Conservation (phyloP, 371 early-diverging fungal genomes). For the Quaeritorhiza haematococci region DNA sequence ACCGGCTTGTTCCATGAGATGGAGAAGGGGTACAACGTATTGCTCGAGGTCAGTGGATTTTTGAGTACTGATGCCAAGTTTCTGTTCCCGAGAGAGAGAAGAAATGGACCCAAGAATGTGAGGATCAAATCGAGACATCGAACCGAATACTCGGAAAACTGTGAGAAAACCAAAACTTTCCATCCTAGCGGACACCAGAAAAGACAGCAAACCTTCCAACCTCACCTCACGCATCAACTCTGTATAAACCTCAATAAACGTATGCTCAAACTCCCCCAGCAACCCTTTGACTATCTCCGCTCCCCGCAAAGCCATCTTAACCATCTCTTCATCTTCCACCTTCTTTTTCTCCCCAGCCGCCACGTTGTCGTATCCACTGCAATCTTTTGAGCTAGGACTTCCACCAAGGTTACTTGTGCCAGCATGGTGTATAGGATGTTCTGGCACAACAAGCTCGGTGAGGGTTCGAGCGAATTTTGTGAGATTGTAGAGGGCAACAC, state of each 20-base stretch:
- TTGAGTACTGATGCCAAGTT: slow-evolving; percentile 33
- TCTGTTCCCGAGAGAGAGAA: slow-evolving; percentile 20
- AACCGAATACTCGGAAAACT: neutral
- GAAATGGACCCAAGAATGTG: neutral
- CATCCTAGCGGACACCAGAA: neutral
- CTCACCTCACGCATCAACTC: slow-evolving; percentile 65
- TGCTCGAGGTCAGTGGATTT: slow-evolving; percentile 44
- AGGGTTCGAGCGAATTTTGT: slow-evolving; percentile 65
- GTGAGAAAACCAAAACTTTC: neutral
- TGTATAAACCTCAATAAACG: slow-evolving; percentile 44
- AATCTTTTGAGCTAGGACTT: neutral
- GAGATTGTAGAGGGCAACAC: slow-evolving; percentile 78
- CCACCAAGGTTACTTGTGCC: neutral
- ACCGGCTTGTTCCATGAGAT: slow-evolving; percentile 50
- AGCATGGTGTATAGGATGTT: neutral
- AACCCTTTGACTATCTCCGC: slow-evolving; percentile 44
- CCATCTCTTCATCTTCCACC: slow-evolving; percentile 6
- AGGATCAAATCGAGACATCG: neutral
- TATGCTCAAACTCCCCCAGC: slow-evolving; percentile 45
- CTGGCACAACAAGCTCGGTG: slow-evolving; percentile 57
- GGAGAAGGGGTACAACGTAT: slow-evolving; percentile 64
- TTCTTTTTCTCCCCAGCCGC: slow-evolving; percentile 3
- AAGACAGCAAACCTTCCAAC: too few relatives aligned
- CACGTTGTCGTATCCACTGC: neutral
- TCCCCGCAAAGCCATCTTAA: slow-evolving; percentile 18